A percentile compares a stretch with the other conserved stretches of the same genome.
These are phyloP conservation scores for Metarhizium robertsii DNA, from an alignment of 2,329 filamentous ascomycete genomes.

Conservation along the genomic window DNA sequence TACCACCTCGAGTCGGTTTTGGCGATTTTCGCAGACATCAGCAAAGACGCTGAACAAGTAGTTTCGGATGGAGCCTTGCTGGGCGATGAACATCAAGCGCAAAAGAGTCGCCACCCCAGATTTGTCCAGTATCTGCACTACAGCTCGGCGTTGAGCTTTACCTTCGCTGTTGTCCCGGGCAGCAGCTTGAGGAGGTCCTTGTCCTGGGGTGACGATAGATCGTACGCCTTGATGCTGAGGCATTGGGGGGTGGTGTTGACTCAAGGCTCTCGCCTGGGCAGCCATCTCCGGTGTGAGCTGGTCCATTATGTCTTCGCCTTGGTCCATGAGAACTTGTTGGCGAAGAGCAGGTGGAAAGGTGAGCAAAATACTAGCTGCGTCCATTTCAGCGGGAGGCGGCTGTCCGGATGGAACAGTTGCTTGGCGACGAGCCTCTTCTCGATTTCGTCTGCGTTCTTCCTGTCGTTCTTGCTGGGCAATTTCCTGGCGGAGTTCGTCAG, in stretches of 20 bases:
- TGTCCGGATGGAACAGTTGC: slow-evolving; percentile 46
- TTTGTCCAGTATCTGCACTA: slow-evolving; percentile 96
- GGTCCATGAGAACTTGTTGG: slow-evolving; percentile 81
- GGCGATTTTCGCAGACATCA: slow-evolving; percentile 91
- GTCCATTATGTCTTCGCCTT: slow-evolving; percentile 79
- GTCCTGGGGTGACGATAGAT: slow-evolving; percentile 17
- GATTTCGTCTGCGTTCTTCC: slow-evolving; percentile 79
- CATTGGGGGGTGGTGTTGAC: slow-evolving; percentile 27
- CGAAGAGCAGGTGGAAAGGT: slow-evolving; percentile 79
- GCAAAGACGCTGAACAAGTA: slow-evolving; percentile 81
- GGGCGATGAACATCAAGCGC: slow-evolving; percentile 95
- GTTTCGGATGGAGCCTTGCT: slow-evolving; percentile 75
- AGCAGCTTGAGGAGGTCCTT: slow-evolving; percentile 11
- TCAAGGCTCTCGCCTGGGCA: slow-evolving; percentile 70
- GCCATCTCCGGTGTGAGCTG: slow-evolving; percentile 78
- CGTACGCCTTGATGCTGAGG: slow-evolving; percentile 19
- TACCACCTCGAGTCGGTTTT: slow-evolving; percentile 88
- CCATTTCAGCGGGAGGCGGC: slow-evolving; percentile 58
- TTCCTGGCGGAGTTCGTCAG: slow-evolving; percentile 81
- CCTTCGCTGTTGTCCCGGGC: slow-evolving; percentile 36
- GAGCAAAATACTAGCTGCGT: slow-evolving; percentile 83
- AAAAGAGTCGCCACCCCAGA: slow-evolving; percentile 90
- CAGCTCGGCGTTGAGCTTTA: slow-evolving; percentile 67
- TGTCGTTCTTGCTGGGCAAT: slow-evolving; percentile 83
- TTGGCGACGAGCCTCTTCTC: slow-evolving; percentile 68